phyloP scores from a whole-genome alignment of 371 early-diverging fungal genomes.

The Globomyces sp. region DNA sequence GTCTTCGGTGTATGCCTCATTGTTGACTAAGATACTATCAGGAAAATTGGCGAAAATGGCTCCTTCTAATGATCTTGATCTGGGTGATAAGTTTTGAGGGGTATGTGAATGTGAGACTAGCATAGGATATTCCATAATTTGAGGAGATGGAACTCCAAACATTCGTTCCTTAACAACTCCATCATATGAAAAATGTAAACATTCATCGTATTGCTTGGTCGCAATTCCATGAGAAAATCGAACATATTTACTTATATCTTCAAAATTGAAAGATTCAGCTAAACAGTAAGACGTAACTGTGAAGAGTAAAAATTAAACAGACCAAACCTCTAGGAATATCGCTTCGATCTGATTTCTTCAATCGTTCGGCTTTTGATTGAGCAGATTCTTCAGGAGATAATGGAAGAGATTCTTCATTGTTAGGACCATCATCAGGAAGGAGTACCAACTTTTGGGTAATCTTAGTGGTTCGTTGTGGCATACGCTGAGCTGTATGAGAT shows the following conservation, averaged over 20 bases:
- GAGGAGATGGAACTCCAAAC: slow-evolving; percentile 30
- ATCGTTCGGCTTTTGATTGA: slow-evolving; percentile 10
- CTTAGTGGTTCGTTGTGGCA: slow-evolving; percentile 73
- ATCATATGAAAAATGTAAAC: slow-evolving; percentile 17
- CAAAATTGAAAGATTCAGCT: slow-evolving; percentile 15
- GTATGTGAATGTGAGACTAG: neutral
- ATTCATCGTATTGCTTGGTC: slow-evolving; percentile 19
- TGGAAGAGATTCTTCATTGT: neutral
- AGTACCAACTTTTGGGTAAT: slow-evolving; percentile 86
- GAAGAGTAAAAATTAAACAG: too few species aligned
- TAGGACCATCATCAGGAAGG: slow-evolving; percentile 79
- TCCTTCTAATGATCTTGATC: neutral
- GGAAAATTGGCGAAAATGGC: too few species aligned
- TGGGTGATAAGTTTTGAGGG: neutral
- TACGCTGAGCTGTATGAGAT: neutral
- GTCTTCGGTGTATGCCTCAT: too few species aligned
- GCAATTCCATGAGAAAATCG: slow-evolving; percentile 26
- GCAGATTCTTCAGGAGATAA: neutral
- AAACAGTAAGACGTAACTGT: slow-evolving; percentile 11
- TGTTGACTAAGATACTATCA: too few species aligned
- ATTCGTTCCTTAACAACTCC: slow-evolving; percentile 12
- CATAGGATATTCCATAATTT: slow-evolving; percentile 18
- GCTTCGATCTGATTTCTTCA: neutral
- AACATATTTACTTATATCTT: slow-evolving; percentile 29
- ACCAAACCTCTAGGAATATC: neutral